Conservation (phyloP, 345 rosid species). For the Turritis glabra region DNA sequence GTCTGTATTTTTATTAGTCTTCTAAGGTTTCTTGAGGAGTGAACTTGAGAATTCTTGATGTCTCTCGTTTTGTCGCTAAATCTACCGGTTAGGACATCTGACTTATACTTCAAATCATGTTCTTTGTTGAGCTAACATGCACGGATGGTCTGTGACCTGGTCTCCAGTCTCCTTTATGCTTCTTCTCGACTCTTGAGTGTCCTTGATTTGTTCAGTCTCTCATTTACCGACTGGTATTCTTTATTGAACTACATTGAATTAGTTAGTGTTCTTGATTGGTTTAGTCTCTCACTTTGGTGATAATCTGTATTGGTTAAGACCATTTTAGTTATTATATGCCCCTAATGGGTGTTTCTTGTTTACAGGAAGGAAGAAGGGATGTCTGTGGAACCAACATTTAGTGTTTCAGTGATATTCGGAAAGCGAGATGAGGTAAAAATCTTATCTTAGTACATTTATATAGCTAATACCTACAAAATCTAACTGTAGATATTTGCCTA, state of each 20-base stretch:
- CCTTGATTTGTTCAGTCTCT: neutral
- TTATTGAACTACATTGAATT: neutral
- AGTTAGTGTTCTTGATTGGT: neutral
- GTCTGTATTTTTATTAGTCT: neutral
- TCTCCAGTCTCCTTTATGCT: neutral
- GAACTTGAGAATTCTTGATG: constrained; percentile 5
- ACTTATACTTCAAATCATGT: too few relatives aligned
- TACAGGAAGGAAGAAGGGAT: constrained; percentile 87
- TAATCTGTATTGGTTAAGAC: neutral
- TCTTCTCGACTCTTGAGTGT: neutral
- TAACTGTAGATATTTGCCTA: neutral
- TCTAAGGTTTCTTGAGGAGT: neutral
- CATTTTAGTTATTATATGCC: neutral
- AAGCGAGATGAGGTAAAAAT: constrained; percentile 80
- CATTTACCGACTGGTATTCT: neutral
- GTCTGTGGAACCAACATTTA: constrained; percentile 71
- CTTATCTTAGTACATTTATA: neutral
- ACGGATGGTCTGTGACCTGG: neutral
- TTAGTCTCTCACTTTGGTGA: neutral
- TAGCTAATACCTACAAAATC: neutral
- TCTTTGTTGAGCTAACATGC: neutral
- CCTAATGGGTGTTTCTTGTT: constrained; percentile 2
- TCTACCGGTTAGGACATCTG: too few relatives aligned
- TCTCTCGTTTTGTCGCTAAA: too few relatives aligned
- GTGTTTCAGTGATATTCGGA: constrained; percentile 82